Conservation (phyloP, 805 yeast genomes). For the Saccharomycodes ludwigii region DNA sequence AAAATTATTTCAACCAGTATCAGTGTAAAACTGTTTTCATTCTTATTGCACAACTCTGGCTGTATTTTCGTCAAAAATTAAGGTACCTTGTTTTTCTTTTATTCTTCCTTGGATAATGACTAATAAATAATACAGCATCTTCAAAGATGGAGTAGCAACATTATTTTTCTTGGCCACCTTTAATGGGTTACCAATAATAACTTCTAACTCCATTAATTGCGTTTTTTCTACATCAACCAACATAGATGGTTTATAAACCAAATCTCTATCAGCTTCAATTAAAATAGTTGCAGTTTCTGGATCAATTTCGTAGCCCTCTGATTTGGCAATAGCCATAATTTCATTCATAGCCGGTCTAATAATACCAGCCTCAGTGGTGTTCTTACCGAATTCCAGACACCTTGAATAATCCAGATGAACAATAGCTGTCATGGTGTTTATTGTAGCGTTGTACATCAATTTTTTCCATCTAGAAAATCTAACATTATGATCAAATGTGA, state of each 20-base stretch:
- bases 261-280: slow-evolving; percentile 46
- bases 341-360: slow-evolving; percentile 57
- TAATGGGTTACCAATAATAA: slow-evolving; percentile 55
- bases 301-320: slow-evolving; percentile 50
- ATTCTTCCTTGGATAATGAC: slow-evolving; percentile 49
- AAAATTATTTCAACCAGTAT: too few relatives aligned
- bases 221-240: slow-evolving; percentile 52
- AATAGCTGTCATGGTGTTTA: slow-evolving; percentile 51
- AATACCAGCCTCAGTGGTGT: slow-evolving; percentile 48
- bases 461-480: slow-evolving; percentile 47
- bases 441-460: slow-evolving; percentile 55
- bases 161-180: slow-evolving; percentile 33
- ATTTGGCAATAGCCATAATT: slow-evolving; percentile 49
- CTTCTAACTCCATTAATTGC: slow-evolving; percentile 60
- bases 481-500: slow-evolving; percentile 8
- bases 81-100: slow-evolving; percentile 41
- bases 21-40: neutral
- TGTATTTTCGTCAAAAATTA: slow-evolving; percentile 16
- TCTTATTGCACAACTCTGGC: neutral
- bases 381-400: slow-evolving; percentile 7
- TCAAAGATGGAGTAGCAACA: slow-evolving; percentile 49
- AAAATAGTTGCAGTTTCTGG: slow-evolving; percentile 35
- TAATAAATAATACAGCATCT: slow-evolving; percentile 43
- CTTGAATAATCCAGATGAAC: slow-evolving; percentile 27
- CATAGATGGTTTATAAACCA: slow-evolving; percentile 62